Base-by-base conservation (phyloP, 331 rosid genomes). In the Erythrophleum ivorense region DNA sequence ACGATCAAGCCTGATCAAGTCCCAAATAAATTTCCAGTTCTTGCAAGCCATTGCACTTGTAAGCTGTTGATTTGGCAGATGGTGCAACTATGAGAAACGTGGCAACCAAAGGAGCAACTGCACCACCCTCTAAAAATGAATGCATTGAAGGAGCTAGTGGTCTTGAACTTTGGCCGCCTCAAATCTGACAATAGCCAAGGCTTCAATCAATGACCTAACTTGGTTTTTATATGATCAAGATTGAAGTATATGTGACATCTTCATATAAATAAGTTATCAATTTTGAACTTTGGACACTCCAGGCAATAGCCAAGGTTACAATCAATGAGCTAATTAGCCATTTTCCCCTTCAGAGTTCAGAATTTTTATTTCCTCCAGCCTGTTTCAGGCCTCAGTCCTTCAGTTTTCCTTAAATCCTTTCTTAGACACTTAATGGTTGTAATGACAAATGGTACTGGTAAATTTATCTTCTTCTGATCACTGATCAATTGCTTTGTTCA, bases 391-490 rank as follows among this genome's bases (percentile, higher is more conserved):
- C 64, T 50, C 29, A n/a, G 65, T 78, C 70, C 36, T 41, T 9
- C 55, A 9, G 43, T 73, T 36, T 34, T 34, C 41, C 41, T 7
- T 73, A 72, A 49, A 50, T 10, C 58, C 41, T 48, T 66, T 50
- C 31, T 29, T 65, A 49, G 81, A 50, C 24, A 34, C 65, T 34
- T 19, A 12, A 0, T 34, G 36, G 9, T 41, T 75, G 69, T 58
- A 21, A 59, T 71, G 76, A 49, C 29, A 31, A 49, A 29, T 14
- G 43, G 15, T 40, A 12, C 31, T 46, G 38, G 73, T 38, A 31
- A 52, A 29, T 49, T 60, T n/a, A 15, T 63, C 6, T 77, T 48
- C 16, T 66, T 7, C 75, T 64, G 74, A 29, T 77, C n/a, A 64
- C 72, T 62, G 62, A 64, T 52, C 16, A 52, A 46, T 38, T 52